Base-by-base conservation (phyloP, 2,329 filamentous ascomycete genomes). In the Fusarium sp. region DNA sequence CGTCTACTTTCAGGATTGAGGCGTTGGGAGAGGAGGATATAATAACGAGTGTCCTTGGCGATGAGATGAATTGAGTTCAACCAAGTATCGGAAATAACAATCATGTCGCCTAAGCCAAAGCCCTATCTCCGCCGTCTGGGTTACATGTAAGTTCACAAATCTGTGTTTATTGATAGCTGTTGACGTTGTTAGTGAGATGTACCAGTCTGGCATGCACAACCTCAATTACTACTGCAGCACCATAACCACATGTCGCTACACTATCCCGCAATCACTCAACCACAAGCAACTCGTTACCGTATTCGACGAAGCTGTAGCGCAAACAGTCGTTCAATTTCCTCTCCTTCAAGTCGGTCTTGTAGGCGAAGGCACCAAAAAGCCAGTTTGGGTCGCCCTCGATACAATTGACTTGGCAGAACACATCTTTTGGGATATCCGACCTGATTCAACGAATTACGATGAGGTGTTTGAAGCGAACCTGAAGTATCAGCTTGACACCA, bases 221-320 rank as follows among this genome's bases (percentile, higher is more conserved):
- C 23, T 63, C 2, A 25, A 39, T 10, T 31, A 44, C 28, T 64
- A 64, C 44, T 64, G 51, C 21, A 41, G 61, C 9, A 64, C 61
- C 6, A 39, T 21, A 9, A 26, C 37, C 0, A 58, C 61, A 8
- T 64, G 39, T 14, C 61, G 59, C 11, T 64, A 50, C 16, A 58
- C 6, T 3, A 5, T 64, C 13, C 61, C 61, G 1, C 23, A 4
- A 0, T n/a, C 28, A 0, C 25, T 63, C 10, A 41, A 34, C 0
- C 51, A 64, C 6, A 11, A 16, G 3, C 12, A 8, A 4, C 37
- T 64, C 2, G 18, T 42, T 1, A 23, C 28, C 3, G 14, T n/a
- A 5, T 41, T 64, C 14, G 61, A 64, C 10, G 10, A 19, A 16
- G 59, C 61, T 1, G 34, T 64, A 2, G 61, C 61, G 0, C 30